Conservation (phyloP, 2,329 filamentous ascomycete genomes). For the Colletotrichum destructivum region DNA sequence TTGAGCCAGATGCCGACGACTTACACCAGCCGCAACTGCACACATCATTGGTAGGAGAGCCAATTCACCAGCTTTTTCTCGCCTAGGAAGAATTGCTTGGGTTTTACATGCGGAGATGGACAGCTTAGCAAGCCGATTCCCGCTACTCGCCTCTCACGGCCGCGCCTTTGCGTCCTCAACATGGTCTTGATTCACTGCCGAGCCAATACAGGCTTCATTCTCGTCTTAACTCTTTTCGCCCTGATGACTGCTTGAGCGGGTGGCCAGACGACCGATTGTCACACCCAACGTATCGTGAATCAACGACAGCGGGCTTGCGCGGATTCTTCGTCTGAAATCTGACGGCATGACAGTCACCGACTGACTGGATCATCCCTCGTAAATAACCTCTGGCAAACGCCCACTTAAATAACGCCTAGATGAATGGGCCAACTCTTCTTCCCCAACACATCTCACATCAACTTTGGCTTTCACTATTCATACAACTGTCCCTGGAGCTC, state of each 20-base stretch:
- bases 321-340: neutral
- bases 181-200: neutral
- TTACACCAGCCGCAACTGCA: neutral
- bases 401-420: neutral
- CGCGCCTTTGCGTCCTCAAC: neutral
- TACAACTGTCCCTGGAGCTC: neutral
- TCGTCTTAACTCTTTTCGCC: neutral
- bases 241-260: neutral
- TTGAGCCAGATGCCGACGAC: neutral
- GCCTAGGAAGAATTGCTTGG: neutral
- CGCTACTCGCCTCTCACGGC: neutral
- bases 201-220: fast-evolving
- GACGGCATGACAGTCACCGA: neutral
- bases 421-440: neutral
- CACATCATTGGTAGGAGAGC: neutral
- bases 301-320: neutral
- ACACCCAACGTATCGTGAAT: neutral
- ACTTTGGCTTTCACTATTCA: neutral
- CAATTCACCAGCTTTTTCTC: neutral
- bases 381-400: neutral
- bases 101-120: fast-evolving
- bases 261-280: neutral
- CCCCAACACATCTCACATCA: neutral
- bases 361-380: neutral
- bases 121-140: neutral